A percentile compares a stretch with the other conserved stretches of the same genome.
phyloP scores from a whole-genome alignment of 75 land plant genomes.

The Larix kaempferi region DNA sequence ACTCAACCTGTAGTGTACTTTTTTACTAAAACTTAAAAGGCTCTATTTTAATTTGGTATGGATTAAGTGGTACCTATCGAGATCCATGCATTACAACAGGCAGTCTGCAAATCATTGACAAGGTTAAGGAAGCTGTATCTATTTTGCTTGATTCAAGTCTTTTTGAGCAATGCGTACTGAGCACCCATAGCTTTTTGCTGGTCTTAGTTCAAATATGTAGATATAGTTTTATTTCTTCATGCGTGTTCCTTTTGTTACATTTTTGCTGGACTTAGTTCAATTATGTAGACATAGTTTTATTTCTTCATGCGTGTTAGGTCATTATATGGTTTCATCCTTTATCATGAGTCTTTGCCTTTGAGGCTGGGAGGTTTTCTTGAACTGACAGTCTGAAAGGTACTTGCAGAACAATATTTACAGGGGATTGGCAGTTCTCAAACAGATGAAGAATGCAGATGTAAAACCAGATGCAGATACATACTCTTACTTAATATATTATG shows the following conservation, averaged over 20 bases:
- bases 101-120: background rate
- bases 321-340: background rate
- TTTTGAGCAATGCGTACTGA: background rate
- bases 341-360: background rate
- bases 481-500: constrained; percentile 41
- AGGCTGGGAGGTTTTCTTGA: background rate
- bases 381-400: background rate
- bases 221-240: too few species aligned
- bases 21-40: too few species aligned
- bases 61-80: too few species aligned
- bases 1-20: too few species aligned
- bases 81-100: too few species aligned
- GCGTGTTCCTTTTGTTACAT: background rate
- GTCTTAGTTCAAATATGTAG: background rate
- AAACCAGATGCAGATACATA: constrained; percentile 59
- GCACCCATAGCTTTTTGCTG: background rate
- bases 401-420: constrained; percentile 37
- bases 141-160: background rate
- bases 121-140: background rate
- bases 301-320: too few species aligned
- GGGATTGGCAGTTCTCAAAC: constrained; percentile 33
- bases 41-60: too few species aligned
- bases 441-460: constrained; percentile 48
- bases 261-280: background rate
- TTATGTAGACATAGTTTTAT: too few species aligned